Evolutionary conservation across 2,329 filamentous ascomycete species (phyloP).

Genomic region (Diaporthe citri): DNA sequence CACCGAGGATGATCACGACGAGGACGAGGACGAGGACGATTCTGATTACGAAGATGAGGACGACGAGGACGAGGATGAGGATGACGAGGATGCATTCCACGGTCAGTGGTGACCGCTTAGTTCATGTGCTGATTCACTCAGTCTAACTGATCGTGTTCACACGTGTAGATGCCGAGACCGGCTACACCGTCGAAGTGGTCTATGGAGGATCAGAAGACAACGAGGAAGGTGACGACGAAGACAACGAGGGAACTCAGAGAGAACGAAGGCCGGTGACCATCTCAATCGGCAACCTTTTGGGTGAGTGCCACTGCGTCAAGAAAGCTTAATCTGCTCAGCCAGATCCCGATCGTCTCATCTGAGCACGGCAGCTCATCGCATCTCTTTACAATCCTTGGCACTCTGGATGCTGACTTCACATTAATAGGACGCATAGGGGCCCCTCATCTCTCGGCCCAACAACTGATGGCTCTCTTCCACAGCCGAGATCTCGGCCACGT

Average conservation of each 20-base stretch:
- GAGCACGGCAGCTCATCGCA: not conserved
- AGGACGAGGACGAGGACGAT: constrained; percentile 48
- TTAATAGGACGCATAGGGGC: constrained; percentile 37
- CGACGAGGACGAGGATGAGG: constrained; percentile 47
- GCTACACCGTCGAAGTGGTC: constrained; percentile 33
- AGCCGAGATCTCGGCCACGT: constrained; percentile 53
- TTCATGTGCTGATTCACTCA: not conserved
- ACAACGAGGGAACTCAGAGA: constrained; percentile 33
- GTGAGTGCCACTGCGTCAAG: constrained; percentile 23
- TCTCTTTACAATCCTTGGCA: not conserved
- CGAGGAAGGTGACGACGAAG: constrained; percentile 40
- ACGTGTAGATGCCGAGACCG: constrained; percentile 39
- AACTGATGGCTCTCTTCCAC: constrained; percentile 57
- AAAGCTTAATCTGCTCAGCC: constrained; percentile 14
- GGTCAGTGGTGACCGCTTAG: constrained; percentile 22
- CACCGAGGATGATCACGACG: constrained; percentile 37
- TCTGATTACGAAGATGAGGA: constrained; percentile 38
- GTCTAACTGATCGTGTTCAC: not conserved
- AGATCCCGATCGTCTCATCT: constrained; percentile 2
- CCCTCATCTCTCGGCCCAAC: constrained; percentile 42
- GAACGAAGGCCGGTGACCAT: not conserved
- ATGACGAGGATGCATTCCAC: constrained; percentile 44
- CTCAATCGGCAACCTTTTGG: constrained; percentile 33
- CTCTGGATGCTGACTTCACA: constrained; percentile 17
- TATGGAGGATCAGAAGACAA: constrained; percentile 43